These are phyloP conservation scores for Polygonum maritimum DNA, from an alignment of 148 eudicot genomes.

Conservation along the genomic window DNA sequence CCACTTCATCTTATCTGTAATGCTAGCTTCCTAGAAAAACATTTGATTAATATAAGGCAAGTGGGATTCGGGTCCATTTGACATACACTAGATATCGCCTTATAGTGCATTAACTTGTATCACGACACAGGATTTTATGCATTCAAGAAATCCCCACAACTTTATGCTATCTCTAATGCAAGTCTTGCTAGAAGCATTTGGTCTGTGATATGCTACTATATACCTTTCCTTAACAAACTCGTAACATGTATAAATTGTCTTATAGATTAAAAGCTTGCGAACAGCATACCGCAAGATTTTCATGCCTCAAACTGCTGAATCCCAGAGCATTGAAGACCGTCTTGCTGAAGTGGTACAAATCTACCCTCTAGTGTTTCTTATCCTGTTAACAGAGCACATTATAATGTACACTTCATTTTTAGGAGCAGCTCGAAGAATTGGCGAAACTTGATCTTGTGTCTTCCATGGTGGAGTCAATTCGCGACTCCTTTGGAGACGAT, in stretches of 20 bases:
- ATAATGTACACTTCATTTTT: conserved; percentile 7
- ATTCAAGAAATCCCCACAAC: too few relatives aligned
- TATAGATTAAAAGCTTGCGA: conserved; percentile 73
- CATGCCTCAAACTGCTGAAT: conserved; percentile 48
- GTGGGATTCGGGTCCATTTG: too few relatives aligned
- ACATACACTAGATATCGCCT: too few relatives aligned
- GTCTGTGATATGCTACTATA: conserved; percentile 9
- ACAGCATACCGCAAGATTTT: conserved; percentile 84
- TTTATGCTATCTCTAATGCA: background rate
- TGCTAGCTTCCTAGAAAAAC: too few relatives aligned
- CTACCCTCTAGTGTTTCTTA: background rate
- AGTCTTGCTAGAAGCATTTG: background rate
- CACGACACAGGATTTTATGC: too few relatives aligned
- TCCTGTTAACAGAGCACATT: background rate
- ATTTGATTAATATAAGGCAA: too few relatives aligned
- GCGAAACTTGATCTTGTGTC: conserved; percentile 49
- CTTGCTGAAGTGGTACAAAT: conserved; percentile 58
- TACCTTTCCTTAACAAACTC: background rate
- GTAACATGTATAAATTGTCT: background rate
- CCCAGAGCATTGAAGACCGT: conserved; percentile 61
- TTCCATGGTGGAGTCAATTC: conserved; percentile 68
- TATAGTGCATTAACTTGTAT: too few relatives aligned
- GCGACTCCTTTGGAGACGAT: conserved; percentile 59
- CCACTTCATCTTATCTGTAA: too few relatives aligned
- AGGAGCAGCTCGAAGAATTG: conserved; percentile 71